These are phyloP conservation scores for Pyrenophora graminea DNA, from an alignment of 2,329 filamentous ascomycete species.

Conservation along the genomic window DNA sequence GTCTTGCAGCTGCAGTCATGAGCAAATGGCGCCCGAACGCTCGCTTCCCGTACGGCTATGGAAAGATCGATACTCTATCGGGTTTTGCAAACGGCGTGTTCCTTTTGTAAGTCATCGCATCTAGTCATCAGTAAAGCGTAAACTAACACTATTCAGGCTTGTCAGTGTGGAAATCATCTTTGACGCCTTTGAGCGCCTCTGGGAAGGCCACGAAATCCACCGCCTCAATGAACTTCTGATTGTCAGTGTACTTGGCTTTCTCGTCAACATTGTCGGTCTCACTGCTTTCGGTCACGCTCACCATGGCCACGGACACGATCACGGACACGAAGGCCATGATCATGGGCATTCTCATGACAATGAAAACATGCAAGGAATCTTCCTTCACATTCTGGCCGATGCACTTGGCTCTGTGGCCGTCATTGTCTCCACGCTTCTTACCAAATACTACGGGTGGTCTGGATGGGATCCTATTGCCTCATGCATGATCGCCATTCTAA, in stretches of 20 bases:
- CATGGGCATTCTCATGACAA: conserved; percentile 68
- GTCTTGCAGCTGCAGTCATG: conserved; percentile 88
- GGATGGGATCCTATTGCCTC: conserved; percentile 95
- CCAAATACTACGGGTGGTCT: conserved; percentile 85
- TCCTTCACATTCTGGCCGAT: conserved; percentile 91
- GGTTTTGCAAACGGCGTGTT: conserved; percentile 97
- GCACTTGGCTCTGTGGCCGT: conserved; percentile 93
- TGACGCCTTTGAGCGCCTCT: conserved; percentile 85
- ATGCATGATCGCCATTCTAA: conserved; percentile 88
- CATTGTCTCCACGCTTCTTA: conserved; percentile 86
- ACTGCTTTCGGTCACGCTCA: conserved; percentile 72
- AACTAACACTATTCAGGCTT: conserved; percentile 59
- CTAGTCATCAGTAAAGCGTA: background rate
- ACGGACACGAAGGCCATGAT: conserved; percentile 40
- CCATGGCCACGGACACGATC: conserved; percentile 58
- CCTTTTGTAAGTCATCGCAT: conserved; percentile 67
- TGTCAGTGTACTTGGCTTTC: conserved; percentile 82
- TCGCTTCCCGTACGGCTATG: conserved; percentile 91
- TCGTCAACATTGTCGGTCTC: conserved; percentile 92
- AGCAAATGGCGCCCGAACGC: conserved; percentile 94
- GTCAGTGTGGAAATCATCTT: conserved; percentile 96
- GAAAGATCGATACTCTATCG: conserved; percentile 94
- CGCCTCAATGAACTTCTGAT: conserved; percentile 84
- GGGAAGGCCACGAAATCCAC: conserved; percentile 81
- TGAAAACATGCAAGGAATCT: conserved; percentile 98